Evolutionary conservation across 495 filamentous ascomycete species (phyloP).

Genomic region (Penicillium waksmanii): DNA sequence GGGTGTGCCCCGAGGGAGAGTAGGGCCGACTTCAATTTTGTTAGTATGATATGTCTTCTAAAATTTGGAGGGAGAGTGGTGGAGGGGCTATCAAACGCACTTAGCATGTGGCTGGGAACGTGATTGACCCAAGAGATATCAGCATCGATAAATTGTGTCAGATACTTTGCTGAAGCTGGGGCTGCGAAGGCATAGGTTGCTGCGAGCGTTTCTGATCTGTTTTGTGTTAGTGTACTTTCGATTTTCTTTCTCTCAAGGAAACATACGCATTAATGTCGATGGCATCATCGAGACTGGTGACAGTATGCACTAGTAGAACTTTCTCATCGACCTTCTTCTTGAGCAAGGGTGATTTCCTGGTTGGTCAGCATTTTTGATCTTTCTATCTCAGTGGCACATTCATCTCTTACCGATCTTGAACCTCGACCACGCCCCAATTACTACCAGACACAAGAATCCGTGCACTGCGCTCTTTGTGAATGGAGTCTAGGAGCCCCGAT

Average conservation of each 20-base stretch:
- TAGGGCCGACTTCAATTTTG: constrained; percentile 39
- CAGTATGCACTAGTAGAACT: constrained; percentile 38
- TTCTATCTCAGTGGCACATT: background rate
- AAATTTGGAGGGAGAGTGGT: background rate
- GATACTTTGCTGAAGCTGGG: constrained; percentile 51
- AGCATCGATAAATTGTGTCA: constrained; percentile 54
- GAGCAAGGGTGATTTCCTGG: constrained; percentile 31
- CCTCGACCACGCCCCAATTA: constrained; percentile 37
- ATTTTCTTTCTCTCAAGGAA: background rate
- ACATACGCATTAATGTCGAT: constrained; percentile 43
- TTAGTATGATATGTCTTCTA: background rate
- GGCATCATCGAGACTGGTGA: constrained; percentile 50
- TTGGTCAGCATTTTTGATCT: background rate
- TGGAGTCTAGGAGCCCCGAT: constrained; percentile 25
- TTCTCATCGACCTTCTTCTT: constrained; percentile 36
- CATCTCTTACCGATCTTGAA: constrained; percentile 30
- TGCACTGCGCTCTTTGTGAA: constrained; percentile 25
- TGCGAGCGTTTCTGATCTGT: constrained; percentile 35
- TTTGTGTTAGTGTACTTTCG: constrained; percentile 9
- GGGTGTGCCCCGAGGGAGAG: constrained; percentile 35
- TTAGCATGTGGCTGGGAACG: constrained; percentile 49
- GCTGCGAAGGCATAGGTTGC: constrained; percentile 56
- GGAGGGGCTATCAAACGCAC: constrained; percentile 16
- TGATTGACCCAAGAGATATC: constrained; percentile 55
- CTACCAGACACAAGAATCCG: constrained; percentile 34